Percentiles rank a stretch among this genome's conserved stretches.
Conservation (phyloP, 2,329 filamentous ascomycete species). For the Diplocarpon mali region DNA sequence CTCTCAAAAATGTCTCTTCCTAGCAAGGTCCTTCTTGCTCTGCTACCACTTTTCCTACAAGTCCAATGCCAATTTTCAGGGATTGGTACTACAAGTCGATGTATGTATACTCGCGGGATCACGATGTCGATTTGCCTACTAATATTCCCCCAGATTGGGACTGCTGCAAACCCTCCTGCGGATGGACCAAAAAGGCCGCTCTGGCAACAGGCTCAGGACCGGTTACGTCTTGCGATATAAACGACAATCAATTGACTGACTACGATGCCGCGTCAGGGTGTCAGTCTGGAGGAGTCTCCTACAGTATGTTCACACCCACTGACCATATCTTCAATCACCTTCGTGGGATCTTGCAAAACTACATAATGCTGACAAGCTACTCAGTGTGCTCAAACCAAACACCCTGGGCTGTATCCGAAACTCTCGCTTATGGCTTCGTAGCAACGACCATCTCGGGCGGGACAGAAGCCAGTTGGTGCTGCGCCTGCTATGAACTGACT, state of each 20-base stretch:
- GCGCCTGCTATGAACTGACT: conserved; percentile 45
- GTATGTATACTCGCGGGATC: background rate
- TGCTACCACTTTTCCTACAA: conserved; percentile 23
- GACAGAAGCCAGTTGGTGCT: conserved; percentile 52
- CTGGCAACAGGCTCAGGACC: conserved; percentile 27
- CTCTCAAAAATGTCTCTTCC: conserved; percentile 5
- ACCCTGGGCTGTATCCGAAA: conserved; percentile 49
- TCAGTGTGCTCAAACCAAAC: conserved; percentile 46
- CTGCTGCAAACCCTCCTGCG: conserved; percentile 62
- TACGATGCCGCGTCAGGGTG: conserved; percentile 41
- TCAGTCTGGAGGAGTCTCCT: conserved; percentile 33
- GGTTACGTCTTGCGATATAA: conserved; percentile 27
- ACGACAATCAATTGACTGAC: conserved; percentile 43
- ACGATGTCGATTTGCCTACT: background rate
- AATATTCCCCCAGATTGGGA: conserved; percentile 37
- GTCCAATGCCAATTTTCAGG: conserved; percentile 15
- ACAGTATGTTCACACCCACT: no score
- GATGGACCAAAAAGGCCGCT: conserved; percentile 46
- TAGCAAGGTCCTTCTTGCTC: conserved; percentile 13
- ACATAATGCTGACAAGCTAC: no score
- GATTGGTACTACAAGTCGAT: conserved; percentile 30
- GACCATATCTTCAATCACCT: no score
- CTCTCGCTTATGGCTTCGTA: conserved; percentile 47
- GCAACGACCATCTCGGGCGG: conserved; percentile 45
- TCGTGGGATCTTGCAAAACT: no score